Base-by-base conservation (phyloP, 495 filamentous ascomycete species). In the Letharia lupina region DNA sequence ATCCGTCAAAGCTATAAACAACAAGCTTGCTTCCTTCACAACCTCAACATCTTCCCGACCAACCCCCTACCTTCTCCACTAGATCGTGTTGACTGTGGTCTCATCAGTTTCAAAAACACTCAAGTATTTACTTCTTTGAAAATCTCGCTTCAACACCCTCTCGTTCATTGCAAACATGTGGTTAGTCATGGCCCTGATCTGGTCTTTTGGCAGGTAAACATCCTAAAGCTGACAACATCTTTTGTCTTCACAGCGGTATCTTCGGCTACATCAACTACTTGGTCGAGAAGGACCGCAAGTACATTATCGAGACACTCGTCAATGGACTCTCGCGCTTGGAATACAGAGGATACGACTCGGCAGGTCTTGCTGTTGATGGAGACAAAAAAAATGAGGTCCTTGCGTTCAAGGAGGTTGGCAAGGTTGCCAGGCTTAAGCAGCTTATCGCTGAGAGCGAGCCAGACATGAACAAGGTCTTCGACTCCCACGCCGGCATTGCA, bases 341-440 rank as follows among this genome's bases (percentile, higher is more conserved):
- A 50, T 70, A 72, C 47, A 67, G 68, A 40, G 68, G 68, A 64
- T 98, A 98, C 76, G 94, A 98, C 77, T 97, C 93, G 66, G 95
- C 94, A 67, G 94, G 94, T 77, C 81, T 98, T 67, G 94, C 93
- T 69, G 83, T 98, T 66, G 95, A 98, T 78, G 94, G 95, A 67
- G 89, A 98, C 86, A 97, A 96, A 84, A 96, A 96, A 82, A 93
- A 96, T 68, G 91, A 96, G 81, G 92, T 98, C 68, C 86, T 90
- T 71, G 93, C 95, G 37, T 98, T 91, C 84, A 98, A 98, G 82
- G 95, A 98, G 79, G 94, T 98, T 45, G 94, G 94, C 80, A 98
- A 98, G 85, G 94, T 98, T 62, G 92, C 88, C 70, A 96, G 96
- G 79, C 81, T 98, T 74, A 95, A 90, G 84, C 80, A 91, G 77